Base-by-base conservation (phyloP, 2,329 filamentous ascomycete genomes). In the Talaromyces sp. region DNA sequence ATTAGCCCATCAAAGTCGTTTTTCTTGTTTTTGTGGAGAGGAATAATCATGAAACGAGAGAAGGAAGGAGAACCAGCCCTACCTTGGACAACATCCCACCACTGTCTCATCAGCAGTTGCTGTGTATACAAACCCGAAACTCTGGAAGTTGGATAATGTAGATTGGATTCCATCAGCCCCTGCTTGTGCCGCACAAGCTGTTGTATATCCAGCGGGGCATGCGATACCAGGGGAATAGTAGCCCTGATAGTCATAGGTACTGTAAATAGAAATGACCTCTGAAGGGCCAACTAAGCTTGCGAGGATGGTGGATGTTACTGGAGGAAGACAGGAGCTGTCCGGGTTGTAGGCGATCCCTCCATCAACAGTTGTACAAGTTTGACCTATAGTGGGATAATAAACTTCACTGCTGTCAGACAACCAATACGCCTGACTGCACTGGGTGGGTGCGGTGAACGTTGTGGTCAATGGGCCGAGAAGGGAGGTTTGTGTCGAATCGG, bases 21-120 rank as follows among this genome's bases (percentile, higher is more conserved):
- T 21, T 8, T 28, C 19, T 36, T 25, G 19, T n/a, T n/a, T 25
- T 13, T 17, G 8, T 31, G 21, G 11, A n/a, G n/a, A n/a, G n/a
- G n/a, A n/a, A n/a, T n/a, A n/a, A n/a, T n/a, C n/a, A 25, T 22
- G 13, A 17, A 53, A 19, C 3, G 9, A 36, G n/a, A 33, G 13
- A 21, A 37, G 15, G 19, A 28, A 45, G 28, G 9, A 9, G 25
- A 19, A 39, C 10, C 2, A 35, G 33, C 10, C 54, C 2, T 56
- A 56, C 54, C 41, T 50, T 8, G 54, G 54, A 56, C 54, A 56
- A 33, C 54, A 56, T 33, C 54, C 54, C 13, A 56, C 19, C 22
- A 31, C 54, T 9, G 54, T 56, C 35, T 56, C 54, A 9, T 33
- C 11, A 31, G 36, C 41, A 35, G 15, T 40, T 5, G 54, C 35